Evolutionary conservation across 768 basidiomycete species (phyloP).

Genomic region (Podaxis sp.): DNA sequence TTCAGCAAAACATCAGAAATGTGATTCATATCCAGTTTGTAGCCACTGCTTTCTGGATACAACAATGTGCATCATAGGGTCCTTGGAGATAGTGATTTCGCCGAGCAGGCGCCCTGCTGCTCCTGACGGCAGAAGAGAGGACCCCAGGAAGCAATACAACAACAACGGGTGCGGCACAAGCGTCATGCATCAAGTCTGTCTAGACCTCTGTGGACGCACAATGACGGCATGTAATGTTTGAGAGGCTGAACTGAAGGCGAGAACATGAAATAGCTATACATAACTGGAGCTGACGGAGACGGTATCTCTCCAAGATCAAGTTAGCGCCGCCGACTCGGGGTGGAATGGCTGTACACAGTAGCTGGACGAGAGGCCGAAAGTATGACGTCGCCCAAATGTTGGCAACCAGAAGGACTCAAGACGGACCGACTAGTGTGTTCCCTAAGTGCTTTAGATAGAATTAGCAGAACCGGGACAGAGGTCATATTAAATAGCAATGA

Average conservation of each 20-base stretch:
- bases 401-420: background rate
- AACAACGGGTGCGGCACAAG: background rate
- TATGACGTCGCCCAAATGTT: background rate
- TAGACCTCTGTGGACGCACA: background rate
- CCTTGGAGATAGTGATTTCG: slow-evolving; percentile 11
- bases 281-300: background rate
- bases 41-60: background rate
- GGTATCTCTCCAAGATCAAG: background rate
- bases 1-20: background rate
- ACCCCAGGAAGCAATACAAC: slow-evolving; percentile 3
- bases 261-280: background rate
- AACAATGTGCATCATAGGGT: slow-evolving; percentile 4
- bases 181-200: slow-evolving; percentile 5
- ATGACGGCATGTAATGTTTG: slow-evolving; percentile 8
- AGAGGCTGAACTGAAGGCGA: background rate
- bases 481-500: background rate
- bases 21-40: slow-evolving; percentile 3
- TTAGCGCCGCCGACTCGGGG: slow-evolving; percentile 14
- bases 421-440: no score
- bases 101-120: background rate
- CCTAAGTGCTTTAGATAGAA: no score
- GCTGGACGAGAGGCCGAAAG: background rate
- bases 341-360: slow-evolving; percentile 3
- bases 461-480: background rate
- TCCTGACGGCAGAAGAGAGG: background rate